Evolutionary conservation across 140 eudicot species (phyloP), one percentile per base, ranked within the genome.

Genomic region (Ambrosia hybrid): DNA sequence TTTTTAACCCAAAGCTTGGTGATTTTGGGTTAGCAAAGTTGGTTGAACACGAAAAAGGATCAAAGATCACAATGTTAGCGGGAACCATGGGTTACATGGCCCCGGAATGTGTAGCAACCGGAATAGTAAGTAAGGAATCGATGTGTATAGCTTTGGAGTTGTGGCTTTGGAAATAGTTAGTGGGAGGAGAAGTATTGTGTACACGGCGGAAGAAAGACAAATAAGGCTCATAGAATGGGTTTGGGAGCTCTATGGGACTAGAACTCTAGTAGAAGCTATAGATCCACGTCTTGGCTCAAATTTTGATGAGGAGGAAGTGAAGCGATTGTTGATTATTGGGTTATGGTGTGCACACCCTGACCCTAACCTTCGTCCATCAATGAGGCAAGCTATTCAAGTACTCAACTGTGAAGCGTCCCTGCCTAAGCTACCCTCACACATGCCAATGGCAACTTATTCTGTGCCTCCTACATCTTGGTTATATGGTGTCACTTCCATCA

Each of bases 11-110:
- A 10, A 83, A 78, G 59, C 83, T 83, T 6, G 87, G 81, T 0
- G 86, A 82, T 71, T 82, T 82, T 9, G 86, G 86, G 78, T 70
- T 82, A 39, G 86, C 86, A 48, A 78, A 69, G 65, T 69, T 82
- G 62, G 76, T 82, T 13, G 86, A 78, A 51, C 86, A 78, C 9
- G 83, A 77, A 12, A 79, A 70, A 65, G 84, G 69, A 34, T 16
- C 78, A 0, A 58, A 83, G 5, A 83, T 84, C 10, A 75, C 79
- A 2, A 21, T 45, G 43, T 65, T 79, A 60, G 84, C 79, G 1
- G 84, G 87, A 49, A 83, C 87, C 13, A 63, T 79, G 67, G 81
- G 87, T 37, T 83, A 78, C 57, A 66, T 83, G 71, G 83, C 83
- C 38, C 86, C 86, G 0, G 83, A 82, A 75, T 49, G 72, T 78